Conservation (phyloP, 2,329 filamentous ascomycete species). For the Juglanconis juglandina region DNA sequence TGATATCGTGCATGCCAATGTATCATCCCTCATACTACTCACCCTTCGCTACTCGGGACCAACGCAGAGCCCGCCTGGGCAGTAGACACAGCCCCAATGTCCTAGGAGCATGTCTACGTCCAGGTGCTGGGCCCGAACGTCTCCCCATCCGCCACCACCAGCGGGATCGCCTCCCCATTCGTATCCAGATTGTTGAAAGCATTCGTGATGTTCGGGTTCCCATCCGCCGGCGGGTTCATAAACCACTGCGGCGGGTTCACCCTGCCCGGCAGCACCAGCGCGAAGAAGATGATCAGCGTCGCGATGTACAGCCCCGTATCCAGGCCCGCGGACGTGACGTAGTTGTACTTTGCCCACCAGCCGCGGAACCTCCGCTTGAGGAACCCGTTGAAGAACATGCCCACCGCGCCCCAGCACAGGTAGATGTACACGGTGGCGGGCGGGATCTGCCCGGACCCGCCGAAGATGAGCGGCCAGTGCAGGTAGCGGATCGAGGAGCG, state of each 20-base stretch:
- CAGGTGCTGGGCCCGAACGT: slow-evolving; percentile 39
- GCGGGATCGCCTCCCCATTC: slow-evolving; percentile 5
- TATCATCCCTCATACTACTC: neutral
- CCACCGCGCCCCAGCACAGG: slow-evolving; percentile 43
- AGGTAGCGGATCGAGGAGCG: slow-evolving; percentile 24
- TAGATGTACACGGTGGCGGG: slow-evolving; percentile 49
- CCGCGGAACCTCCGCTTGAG: slow-evolving; percentile 44
- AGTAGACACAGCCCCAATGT: neutral
- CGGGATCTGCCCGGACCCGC: slow-evolving; percentile 26
- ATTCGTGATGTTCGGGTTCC: slow-evolving; percentile 30
- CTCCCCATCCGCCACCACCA: slow-evolving; percentile 29
- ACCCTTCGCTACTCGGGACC: too few species aligned
- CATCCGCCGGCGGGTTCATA: slow-evolving; percentile 33
- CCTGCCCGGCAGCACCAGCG: slow-evolving; percentile 12
- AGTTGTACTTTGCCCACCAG: slow-evolving; percentile 57
- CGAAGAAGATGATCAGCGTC: slow-evolving; percentile 45
- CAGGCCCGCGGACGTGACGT: slow-evolving; percentile 50
- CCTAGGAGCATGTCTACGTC: slow-evolving; percentile 7
- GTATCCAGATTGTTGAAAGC: slow-evolving; percentile 12
- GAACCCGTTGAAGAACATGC: slow-evolving; percentile 48
- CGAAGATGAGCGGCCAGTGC: slow-evolving; percentile 31
- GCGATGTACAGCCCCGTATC: slow-evolving; percentile 49
- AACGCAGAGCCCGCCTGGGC: neutral
- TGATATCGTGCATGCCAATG: too few species aligned
- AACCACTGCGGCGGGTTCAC: slow-evolving; percentile 19